Base-by-base conservation (phyloP, 1,284 basidiomycete species). In the Ganoderma lucidum region DNA sequence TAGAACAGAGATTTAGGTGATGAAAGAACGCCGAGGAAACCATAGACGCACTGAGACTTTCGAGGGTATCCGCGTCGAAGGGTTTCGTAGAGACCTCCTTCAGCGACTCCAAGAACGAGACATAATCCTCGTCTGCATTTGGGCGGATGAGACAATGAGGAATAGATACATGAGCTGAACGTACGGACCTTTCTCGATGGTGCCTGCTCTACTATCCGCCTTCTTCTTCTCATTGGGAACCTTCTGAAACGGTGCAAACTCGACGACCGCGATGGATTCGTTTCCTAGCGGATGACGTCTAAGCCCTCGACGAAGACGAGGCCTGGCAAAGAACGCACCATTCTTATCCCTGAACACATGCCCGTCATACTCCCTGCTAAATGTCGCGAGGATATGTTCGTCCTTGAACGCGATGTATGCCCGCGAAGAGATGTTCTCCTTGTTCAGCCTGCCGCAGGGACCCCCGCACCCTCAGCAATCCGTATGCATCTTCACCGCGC, bases 171-270 rank as follows among this genome's bases (percentile, higher is more conserved):
- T 23, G 17, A 61, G 53, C 53, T 12, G 44, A 63, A 23, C 3
- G 14, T 37, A 30, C 30, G 5, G 3, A 90, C 93, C 93, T 81
- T 91, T 88, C 75, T 95, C 92, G 68, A 96, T 94, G 0, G 94
- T 95, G 1, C 86, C 92, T 69, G 88, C 88, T 58, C 91, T 84
- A 23, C 84, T 83, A 75, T 96, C 94, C 0, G 79, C 77, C 79
- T 95, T 96, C 79, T 87, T 89, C 80, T 91, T 91, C 71, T 92
- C 90, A 0, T 86, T 78, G 0, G 95, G 93, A 2, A 93, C 82
- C 80, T 96, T 98, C 79, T 97, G 96, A 72, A 92, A 95, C 0
- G 96, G 96, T 0, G 97, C 94, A 77, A 94, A 98, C 81, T 99
- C 97, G 2, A 99, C 96, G 1, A 98, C 85, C 1, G 95, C 96